Evolutionary conservation across 495 filamentous ascomycete genomes (phyloP), one percentile per base, ranked within the genome.

Genomic region (Aspergillus carlsbadensis): DNA sequence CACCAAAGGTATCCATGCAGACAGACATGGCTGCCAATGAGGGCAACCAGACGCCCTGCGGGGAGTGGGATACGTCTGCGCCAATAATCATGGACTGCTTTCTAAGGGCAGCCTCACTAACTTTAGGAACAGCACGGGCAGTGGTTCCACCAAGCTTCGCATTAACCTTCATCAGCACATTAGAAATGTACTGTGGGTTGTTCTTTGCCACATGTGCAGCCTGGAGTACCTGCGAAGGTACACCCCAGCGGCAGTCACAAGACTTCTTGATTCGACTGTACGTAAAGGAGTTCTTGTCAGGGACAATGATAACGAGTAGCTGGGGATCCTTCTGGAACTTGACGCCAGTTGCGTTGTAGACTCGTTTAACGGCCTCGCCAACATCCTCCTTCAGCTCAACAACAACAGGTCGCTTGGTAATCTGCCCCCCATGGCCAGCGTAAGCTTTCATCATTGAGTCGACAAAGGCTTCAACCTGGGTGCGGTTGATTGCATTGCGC

Each of bases 121-220:
- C 56, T 34, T 64, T 68, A 1, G 76, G 62, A 34, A 78, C 57
- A n/a, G 74, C 74, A 13, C 73, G 65, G 45, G 67, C 73, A 14
- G 89, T 96, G 5, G 81, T 76, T 14, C 94, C 94, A 33, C 94
- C 94, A n/a, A 96, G 83, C 73, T 97, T 98, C 14, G 89, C 87
- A 63, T 98, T 97, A 53, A 98, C 80, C 70, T 98, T 98, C 89
- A 97, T 91, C 45, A 81, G 76, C 22, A 96, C 88, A 63, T 97
- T 97, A 2, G 88, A 92, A 56, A 84, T 80, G 70, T 96, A 96
- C 68, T 98, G 92, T 1, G 74, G 73, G 14, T 84, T 75, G 20
- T 72, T 75, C 59, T 83, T 86, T 5, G 64, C 56, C 11, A 90
- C 88, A 52, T 92, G 84, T 0, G 58, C 62, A 11, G 73, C 68